Conservation (phyloP, 441 rosid species). For the Biscutella laevigata region DNA sequence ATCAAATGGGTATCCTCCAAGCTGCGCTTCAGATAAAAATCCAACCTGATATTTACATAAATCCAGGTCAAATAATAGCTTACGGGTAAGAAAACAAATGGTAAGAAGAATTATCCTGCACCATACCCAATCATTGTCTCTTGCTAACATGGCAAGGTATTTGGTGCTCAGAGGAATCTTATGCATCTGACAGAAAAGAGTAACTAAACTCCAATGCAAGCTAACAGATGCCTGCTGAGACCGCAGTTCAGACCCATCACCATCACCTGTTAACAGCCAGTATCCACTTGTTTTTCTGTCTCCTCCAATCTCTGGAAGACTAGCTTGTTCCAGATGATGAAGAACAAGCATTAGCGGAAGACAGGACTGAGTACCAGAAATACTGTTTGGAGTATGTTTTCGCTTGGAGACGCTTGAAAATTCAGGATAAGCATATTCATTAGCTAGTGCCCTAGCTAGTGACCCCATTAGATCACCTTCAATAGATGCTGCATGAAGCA, state of each 20-base stretch:
- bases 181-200: conserved; percentile 87
- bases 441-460: conserved; percentile 85
- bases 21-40: conserved; percentile 90
- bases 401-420: conserved; percentile 34
- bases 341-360: conserved; percentile 70
- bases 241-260: conserved; percentile 84
- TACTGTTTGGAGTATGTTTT: conserved; percentile 33
- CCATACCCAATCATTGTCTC: conserved; percentile 98
- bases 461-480: conserved; percentile 66
- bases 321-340: conserved; percentile 92
- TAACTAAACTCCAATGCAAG: conserved; percentile 87
- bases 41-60: conserved; percentile 64
- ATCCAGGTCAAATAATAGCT: conserved; percentile 29
- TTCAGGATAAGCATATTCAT: conserved; percentile 63
- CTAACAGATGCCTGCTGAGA: conserved; percentile 86
- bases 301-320: conserved; percentile 52
- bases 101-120: conserved; percentile 20
- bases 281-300: conserved; percentile 84
- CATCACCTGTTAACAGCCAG: conserved; percentile 85
- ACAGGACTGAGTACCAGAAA: conserved; percentile 37
- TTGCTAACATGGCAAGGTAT: conserved; percentile 87
- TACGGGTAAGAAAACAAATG: conserved; percentile 8
- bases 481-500: conserved; percentile 45
- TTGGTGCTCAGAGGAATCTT: conserved; percentile 86
- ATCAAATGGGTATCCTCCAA: conserved; percentile 90